phyloP scores from a whole-genome alignment of 352 stramenopile species.

The Pythium diclinum region DNA sequence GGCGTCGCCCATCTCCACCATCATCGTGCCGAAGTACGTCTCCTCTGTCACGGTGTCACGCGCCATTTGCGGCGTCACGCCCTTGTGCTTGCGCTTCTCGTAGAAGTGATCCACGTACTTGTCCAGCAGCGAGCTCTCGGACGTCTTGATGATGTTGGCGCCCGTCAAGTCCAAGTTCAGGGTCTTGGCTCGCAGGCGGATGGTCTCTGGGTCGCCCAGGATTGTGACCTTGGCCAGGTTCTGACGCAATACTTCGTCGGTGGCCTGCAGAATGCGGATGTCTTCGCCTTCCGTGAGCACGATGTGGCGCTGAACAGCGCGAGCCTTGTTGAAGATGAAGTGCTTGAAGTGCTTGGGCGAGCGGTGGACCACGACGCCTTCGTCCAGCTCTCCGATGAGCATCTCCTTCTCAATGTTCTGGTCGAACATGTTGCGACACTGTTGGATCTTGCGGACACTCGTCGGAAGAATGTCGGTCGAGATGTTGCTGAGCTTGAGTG shows the following conservation, averaged over 20 bases:
- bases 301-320: conserved; percentile 68
- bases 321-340: conserved; percentile 79
- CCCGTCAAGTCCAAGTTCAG: conserved; percentile 58
- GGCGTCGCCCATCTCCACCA: conserved; percentile 75
- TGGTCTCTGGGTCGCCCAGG: conserved; percentile 70
- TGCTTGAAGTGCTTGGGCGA: conserved; percentile 88
- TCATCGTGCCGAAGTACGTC: conserved; percentile 85
- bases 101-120: conserved; percentile 62
- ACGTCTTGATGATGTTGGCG: conserved; percentile 60
- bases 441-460: conserved; percentile 66
- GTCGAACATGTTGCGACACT: conserved; percentile 63
- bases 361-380: conserved; percentile 57
- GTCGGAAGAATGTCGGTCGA: conserved; percentile 69
- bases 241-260: conserved; percentile 65
- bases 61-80: conserved; percentile 53
- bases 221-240: conserved; percentile 74
- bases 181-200: conserved; percentile 60
- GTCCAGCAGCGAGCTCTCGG: conserved; percentile 43
- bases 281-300: conserved; percentile 84
- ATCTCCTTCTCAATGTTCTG: conserved; percentile 61
- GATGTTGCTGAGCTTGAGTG: conserved; percentile 48
- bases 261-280: conserved; percentile 74
- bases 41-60: conserved; percentile 60
- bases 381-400: conserved; percentile 61
- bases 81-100: conserved; percentile 85